Evolutionary conservation across 345 rosid species (phyloP).

Genomic region (Durio zibethinus): DNA sequence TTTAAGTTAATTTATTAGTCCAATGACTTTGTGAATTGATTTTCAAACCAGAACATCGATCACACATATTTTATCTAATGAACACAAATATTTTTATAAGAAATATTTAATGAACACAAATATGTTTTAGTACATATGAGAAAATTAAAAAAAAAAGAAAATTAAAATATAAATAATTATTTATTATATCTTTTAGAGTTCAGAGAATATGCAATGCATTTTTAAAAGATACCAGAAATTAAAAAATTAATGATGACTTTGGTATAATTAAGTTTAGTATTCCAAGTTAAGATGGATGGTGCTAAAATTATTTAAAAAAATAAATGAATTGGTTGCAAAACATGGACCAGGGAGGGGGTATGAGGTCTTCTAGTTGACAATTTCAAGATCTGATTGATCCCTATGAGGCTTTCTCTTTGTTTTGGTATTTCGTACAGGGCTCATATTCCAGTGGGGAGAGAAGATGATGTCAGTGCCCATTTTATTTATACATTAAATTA

Average conservation of each 20-base stretch:
- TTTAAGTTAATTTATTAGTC: too few species aligned
- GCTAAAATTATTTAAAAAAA: background rate
- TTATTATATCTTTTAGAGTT: background rate
- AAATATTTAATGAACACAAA: too few species aligned
- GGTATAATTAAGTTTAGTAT: background rate
- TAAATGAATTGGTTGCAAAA: background rate
- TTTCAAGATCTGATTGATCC: constrained; percentile 32
- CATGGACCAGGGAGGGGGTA: constrained; percentile 2
- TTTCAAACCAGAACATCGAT: too few species aligned
- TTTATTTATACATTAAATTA: background rate
- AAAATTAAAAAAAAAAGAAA: too few species aligned
- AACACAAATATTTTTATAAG: too few species aligned
- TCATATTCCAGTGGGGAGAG: constrained; percentile 16
- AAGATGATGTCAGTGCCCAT: constrained; percentile 20
- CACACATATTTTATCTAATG: too few species aligned
- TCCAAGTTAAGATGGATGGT: background rate
- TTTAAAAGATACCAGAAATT: background rate
- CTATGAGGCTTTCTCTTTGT: constrained; percentile 10
- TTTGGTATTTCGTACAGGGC: constrained; percentile 28
- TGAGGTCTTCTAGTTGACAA: constrained; percentile 29
- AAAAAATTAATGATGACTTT: background rate
- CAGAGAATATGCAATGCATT: background rate
- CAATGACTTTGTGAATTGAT: too few species aligned
- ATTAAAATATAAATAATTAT: too few species aligned
- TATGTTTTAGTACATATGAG: too few species aligned